These are phyloP conservation scores for Aspergillus sp. DNA, from an alignment of 2,329 filamentous ascomycete species.

Conservation along the genomic window DNA sequence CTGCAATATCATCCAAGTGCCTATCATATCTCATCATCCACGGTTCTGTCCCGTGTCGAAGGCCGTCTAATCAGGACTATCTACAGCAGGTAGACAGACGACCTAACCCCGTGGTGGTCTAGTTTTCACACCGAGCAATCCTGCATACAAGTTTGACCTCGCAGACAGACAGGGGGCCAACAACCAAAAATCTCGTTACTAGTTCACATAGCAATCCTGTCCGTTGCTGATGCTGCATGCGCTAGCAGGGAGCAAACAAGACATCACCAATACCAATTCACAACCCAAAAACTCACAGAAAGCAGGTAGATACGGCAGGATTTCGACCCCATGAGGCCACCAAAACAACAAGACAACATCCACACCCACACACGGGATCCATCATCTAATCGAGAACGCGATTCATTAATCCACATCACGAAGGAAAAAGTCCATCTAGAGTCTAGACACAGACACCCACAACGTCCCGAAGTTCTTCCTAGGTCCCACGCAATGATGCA, in stretches of 20 bases:
- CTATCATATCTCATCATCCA: not conserved
- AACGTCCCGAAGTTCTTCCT: not conserved
- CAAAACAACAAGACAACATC: not conserved
- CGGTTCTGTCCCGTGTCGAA: not conserved
- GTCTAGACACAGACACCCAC: not conserved
- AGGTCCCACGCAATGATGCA: not conserved
- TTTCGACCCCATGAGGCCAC: not conserved
- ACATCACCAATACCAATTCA: not conserved
- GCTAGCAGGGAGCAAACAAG: not conserved
- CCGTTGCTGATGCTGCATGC: slow-evolving; percentile 2
- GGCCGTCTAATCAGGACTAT: not conserved
- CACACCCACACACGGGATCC: not conserved
- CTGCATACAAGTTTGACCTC: not conserved
- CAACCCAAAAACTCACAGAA: not conserved
- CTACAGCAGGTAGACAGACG: not conserved
- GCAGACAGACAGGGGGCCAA: not conserved
- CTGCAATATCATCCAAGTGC: not conserved
- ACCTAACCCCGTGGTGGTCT: not conserved
- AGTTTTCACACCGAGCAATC: not conserved
- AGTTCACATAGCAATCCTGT: not conserved
- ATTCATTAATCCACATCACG: not conserved
- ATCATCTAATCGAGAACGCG: not conserved
- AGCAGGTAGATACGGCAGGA: not conserved
- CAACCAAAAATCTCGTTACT: not conserved
- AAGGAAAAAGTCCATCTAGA: not conserved